These are phyloP conservation scores for Mycena polygramma DNA, from an alignment of 768 basidiomycete species.

Conservation along the genomic window DNA sequence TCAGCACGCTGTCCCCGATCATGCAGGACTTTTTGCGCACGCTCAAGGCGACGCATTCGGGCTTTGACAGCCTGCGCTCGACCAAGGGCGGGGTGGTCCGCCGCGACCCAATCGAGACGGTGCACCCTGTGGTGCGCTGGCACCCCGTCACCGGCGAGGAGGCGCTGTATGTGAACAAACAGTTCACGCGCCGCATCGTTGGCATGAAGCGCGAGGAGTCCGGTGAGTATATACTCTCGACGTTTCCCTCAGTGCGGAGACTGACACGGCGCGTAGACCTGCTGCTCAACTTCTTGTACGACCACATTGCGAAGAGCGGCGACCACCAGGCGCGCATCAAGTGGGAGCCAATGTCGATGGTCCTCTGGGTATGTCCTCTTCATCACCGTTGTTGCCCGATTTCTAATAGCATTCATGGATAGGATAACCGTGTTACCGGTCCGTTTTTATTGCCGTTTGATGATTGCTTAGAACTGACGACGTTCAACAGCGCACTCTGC, in stretches of 20 bases:
- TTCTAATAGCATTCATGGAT: slow-evolving; percentile 37
- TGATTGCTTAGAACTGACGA: too few relatives aligned
- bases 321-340: slow-evolving; percentile 85
- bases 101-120: slow-evolving; percentile 84
- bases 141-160: slow-evolving; percentile 94
- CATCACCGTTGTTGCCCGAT: background rate
- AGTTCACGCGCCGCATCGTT: slow-evolving; percentile 85
- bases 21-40: slow-evolving; percentile 86
- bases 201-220: slow-evolving; percentile 91
- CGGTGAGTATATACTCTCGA: slow-evolving; percentile 54
- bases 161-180: slow-evolving; percentile 87
- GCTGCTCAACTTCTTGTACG: slow-evolving; percentile 76
- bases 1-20: slow-evolving; percentile 79
- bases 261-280: slow-evolving; percentile 55
- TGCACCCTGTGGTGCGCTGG: slow-evolving; percentile 81
- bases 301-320: slow-evolving; percentile 81
- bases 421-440: slow-evolving; percentile 85
- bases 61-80: slow-evolving; percentile 80
- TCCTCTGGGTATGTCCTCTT: slow-evolving; percentile 31
- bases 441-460: too few relatives aligned
- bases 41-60: slow-evolving; percentile 85
- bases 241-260: too few relatives aligned
- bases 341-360: slow-evolving; percentile 84
- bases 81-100: slow-evolving; percentile 79
- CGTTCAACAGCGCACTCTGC: slow-evolving; percentile 68